Percentiles rank a stretch among this genome's conserved stretches.
phyloP scores from a whole-genome alignment of 257 asterid species.

The Paraleonurus japonicus region DNA sequence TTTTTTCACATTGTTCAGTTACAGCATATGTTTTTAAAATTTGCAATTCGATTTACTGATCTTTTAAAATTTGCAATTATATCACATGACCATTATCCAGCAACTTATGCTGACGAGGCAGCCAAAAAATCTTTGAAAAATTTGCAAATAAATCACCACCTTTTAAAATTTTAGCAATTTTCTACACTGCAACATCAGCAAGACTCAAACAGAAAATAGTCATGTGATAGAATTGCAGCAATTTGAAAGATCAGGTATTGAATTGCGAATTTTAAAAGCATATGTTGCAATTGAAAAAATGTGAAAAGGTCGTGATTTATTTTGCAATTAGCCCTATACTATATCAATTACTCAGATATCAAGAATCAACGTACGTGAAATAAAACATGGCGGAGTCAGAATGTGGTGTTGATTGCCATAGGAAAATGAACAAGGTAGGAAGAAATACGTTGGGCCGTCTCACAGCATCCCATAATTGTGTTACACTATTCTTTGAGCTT shows the following conservation, averaged over 20 bases:
- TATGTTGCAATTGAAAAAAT: neutral
- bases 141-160: neutral
- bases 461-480: constrained; percentile 71
- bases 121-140: neutral
- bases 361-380: constrained; percentile 69
- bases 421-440: constrained; percentile 89
- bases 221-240: neutral
- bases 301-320: no score
- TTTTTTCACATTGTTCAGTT: neutral
- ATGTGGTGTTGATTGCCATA: constrained; percentile 97
- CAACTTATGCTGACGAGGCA: neutral
- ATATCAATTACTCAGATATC: constrained; percentile 1
- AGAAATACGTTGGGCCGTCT: constrained; percentile 79
- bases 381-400: constrained; percentile 98
- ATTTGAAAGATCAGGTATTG: neutral
- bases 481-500: constrained; percentile 52
- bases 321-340: neutral
- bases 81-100: neutral
- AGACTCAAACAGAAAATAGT: neutral
- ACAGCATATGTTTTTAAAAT: neutral
- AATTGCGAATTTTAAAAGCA: neutral
- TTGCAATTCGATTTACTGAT: no score
- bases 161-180: neutral
- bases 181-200: neutral
- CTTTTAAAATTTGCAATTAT: neutral